Evolutionary conservation across 2,329 filamentous ascomycete genomes (phyloP), one percentile per base, ranked within the genome.

Genomic region (Alternaria consortialis): DNA sequence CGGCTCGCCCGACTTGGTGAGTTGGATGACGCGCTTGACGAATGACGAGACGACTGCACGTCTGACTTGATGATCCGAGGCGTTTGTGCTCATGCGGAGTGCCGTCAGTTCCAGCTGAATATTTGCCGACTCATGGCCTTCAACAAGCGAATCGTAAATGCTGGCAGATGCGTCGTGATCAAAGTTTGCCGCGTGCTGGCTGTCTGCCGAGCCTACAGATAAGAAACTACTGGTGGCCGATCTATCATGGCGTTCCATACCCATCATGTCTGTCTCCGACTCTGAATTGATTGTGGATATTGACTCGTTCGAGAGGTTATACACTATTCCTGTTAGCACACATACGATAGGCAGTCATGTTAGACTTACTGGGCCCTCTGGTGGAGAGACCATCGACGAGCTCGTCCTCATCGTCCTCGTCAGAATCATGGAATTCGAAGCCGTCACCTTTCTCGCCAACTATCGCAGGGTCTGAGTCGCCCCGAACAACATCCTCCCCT

Each of bases 71-170:
- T 90, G 86, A 73, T 97, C 94, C 1, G 93, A 94, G 2, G 95
- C 95, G 73, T 98, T 93, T 72, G 91, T 92, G 56, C 90, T 91
- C 78, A 99, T 92, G 11, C 94, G 90, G n/a, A 98, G 84, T 47
- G 93, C 92, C 83, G 94, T 97, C 64, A 99, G 91, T 77, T 99
- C 95, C 34, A 98, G 87, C 76, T 94, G 93, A 72, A 97, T 94
- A 65, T 97, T 95, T 75, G 96, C 92, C 11, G 88, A 87, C 13
- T 87, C 86, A 51, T 88, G 83, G 23, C 89, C 90, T 62, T 88
- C 86, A 53, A 91, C 90, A 42, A 98, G 84, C 25, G 93, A 91
- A 72, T 97, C 94, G 63, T 94, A 86, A n/a, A 98, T 86, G 62
- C 92, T 94, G 66, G 89, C 85, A 3, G 94, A 91, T 27, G 94